A percentile compares a stretch with the other conserved stretches of the same genome.
Evolutionary conservation across 257 asterid genomes (phyloP).

Genomic region (Nicotiana obtusifolia): DNA sequence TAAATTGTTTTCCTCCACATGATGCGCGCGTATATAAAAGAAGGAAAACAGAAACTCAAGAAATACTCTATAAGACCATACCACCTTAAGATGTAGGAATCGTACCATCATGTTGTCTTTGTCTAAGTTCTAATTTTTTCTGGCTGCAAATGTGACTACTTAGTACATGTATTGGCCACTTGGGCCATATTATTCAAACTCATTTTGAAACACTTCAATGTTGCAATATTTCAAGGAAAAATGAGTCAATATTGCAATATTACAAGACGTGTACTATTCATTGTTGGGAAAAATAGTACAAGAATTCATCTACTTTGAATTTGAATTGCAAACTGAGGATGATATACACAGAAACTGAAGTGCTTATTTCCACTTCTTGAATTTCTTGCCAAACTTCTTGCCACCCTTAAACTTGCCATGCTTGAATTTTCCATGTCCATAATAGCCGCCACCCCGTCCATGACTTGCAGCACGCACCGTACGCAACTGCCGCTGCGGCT

Average conservation of each 20-base stretch:
- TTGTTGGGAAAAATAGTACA: neutral
- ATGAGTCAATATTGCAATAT: neutral
- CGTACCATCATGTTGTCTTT: too few species aligned
- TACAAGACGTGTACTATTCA: neutral
- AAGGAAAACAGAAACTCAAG: too few species aligned
- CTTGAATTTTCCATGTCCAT: neutral
- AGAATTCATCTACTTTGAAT: neutral
- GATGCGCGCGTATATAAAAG: too few species aligned
- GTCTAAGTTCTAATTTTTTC: too few species aligned
- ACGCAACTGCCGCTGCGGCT: neutral
- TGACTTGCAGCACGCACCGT: neutral
- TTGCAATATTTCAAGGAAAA: neutral
- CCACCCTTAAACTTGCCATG: neutral
- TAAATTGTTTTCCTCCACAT: too few species aligned
- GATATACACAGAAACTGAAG: neutral
- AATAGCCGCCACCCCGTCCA: neutral
- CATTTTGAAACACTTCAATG: neutral
- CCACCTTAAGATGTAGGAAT: too few species aligned
- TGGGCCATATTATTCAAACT: neutral
- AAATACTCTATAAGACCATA: too few species aligned
- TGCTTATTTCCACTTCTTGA: neutral
- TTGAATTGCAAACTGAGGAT: neutral
- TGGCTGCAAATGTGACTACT: too few species aligned
- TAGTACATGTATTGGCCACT: neutral
- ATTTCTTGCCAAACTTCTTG: neutral